These are phyloP conservation scores for Xylaria sp. DNA, from an alignment of 2,329 filamentous ascomycete genomes.

Conservation along the genomic window DNA sequence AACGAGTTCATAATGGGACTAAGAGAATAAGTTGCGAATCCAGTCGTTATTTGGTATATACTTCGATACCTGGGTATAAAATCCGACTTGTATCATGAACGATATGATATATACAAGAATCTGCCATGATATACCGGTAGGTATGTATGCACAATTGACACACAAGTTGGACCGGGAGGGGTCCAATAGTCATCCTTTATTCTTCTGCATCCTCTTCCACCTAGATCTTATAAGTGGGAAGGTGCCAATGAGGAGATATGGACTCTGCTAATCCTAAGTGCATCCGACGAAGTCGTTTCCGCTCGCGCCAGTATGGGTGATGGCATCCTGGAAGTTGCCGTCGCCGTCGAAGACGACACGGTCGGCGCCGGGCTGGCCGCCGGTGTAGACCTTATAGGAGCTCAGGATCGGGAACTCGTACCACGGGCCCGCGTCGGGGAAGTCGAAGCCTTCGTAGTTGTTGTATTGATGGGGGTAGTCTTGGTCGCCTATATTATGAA, in stretches of 20 bases:
- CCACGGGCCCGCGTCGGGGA: conserved; percentile 53
- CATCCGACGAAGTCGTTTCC: conserved; percentile 72
- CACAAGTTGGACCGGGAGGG: neutral
- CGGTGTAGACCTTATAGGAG: conserved; percentile 50
- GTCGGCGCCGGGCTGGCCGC: conserved; percentile 51
- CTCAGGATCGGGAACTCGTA: conserved; percentile 58
- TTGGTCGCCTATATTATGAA: conserved; percentile 41
- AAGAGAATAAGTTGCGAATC: neutral
- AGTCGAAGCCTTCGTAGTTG: conserved; percentile 56
- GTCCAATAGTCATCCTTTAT: neutral
- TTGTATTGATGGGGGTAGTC: conserved; percentile 58
- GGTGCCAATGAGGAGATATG: neutral
- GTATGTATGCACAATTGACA: neutral
- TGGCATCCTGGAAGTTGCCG: conserved; percentile 62
- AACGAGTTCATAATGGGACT: neutral
- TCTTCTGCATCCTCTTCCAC: neutral
- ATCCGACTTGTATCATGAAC: neutral
- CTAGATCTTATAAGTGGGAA: neutral
- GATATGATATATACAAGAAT: conserved; percentile 20
- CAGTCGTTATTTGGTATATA: conserved; percentile 15
- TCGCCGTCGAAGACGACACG: conserved; percentile 34
- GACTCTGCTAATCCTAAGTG: conserved; percentile 9
- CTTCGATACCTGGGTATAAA: conserved; percentile 23
- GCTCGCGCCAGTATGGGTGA: conserved; percentile 70
- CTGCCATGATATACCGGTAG: conserved; percentile 9